phyloP scores from a whole-genome alignment of 768 basidiomycete species.

The Pilatotrama ljubarskyi region DNA sequence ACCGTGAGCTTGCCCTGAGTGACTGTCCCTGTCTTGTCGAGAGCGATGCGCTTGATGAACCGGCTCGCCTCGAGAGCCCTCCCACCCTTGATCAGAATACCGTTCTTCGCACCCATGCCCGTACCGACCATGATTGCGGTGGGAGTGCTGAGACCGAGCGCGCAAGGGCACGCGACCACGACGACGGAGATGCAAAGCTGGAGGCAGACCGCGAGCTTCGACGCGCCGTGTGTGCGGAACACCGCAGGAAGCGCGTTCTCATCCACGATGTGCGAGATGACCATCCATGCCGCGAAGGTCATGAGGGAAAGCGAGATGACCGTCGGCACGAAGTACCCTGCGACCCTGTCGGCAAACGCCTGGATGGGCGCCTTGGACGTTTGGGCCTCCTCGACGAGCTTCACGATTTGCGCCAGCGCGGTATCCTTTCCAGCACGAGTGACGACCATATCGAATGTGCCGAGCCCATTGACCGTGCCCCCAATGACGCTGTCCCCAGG shows the following conservation, averaged over 20 bases:
- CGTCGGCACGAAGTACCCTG: slow-evolving; percentile 92
- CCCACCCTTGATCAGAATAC: slow-evolving; percentile 97
- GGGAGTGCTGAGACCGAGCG: slow-evolving; percentile 92
- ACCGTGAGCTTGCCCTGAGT: slow-evolving; percentile 94
- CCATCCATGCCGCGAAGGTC: slow-evolving; percentile 85
- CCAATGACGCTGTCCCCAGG: slow-evolving; percentile 88
- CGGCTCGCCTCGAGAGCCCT: slow-evolving; percentile 90
- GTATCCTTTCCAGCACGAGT: slow-evolving; percentile 96
- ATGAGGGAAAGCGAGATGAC: slow-evolving; percentile 80
- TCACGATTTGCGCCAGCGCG: slow-evolving; percentile 93
- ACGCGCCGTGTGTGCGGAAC: slow-evolving; percentile 83
- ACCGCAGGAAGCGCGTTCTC: slow-evolving; percentile 70
- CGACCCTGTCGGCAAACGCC: slow-evolving; percentile 91
- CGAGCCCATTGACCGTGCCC: slow-evolving; percentile 94
- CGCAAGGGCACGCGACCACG: slow-evolving; percentile 98
- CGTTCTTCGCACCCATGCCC: slow-evolving; percentile 94
- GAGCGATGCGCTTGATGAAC: slow-evolving; percentile 73
- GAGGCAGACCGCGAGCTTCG: slow-evolving; percentile 86
- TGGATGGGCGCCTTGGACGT: slow-evolving; percentile 98
- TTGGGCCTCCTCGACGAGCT: slow-evolving; percentile 96
- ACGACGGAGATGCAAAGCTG: slow-evolving; percentile 98
- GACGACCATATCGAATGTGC: slow-evolving; percentile 96
- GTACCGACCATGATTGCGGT: slow-evolving; percentile 99
- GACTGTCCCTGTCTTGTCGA: slow-evolving; percentile 98
- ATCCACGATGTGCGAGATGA: slow-evolving; percentile 59